These are phyloP conservation scores for Lichtheimia ramosa DNA, from an alignment of 371 early-diverging fungal species.

Conservation along the genomic window DNA sequence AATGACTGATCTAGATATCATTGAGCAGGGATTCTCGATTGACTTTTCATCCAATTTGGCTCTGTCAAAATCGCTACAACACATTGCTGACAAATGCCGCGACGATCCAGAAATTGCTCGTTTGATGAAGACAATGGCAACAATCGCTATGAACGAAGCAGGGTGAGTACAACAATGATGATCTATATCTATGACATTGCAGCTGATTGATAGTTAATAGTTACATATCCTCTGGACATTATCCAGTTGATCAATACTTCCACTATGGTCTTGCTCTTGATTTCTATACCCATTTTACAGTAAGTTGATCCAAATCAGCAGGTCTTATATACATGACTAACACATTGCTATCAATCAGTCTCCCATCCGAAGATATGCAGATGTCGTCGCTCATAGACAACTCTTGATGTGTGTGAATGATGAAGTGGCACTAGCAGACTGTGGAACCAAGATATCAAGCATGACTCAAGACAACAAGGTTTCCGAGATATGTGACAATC, in stretches of 20 bases:
- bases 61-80: conserved; percentile 60
- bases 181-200: background rate
- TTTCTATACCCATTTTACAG: conserved; percentile 94
- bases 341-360: conserved; percentile 47
- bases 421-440: conserved; percentile 17
- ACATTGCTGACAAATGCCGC: conserved; percentile 29
- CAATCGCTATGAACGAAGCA: conserved; percentile 79
- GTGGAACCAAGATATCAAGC: conserved; percentile 14
- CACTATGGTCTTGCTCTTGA: conserved; percentile 91
- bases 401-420: conserved; percentile 52
- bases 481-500: conserved; percentile 52
- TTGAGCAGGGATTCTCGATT: conserved; percentile 56
- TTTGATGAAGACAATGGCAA: conserved; percentile 73
- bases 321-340: background rate
- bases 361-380: conserved; percentile 98
- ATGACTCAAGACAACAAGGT: conserved; percentile 48
- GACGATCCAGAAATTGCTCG: conserved; percentile 58
- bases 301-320: conserved; percentile 18
- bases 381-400: conserved; percentile 94
- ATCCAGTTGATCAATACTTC: conserved; percentile 45
- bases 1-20: background rate
- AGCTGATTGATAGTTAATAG: conserved; percentile 8
- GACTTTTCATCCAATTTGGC: conserved; percentile 69
- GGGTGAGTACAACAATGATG: conserved; percentile 30
- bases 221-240: conserved; percentile 61